A percentile compares a stretch with the other conserved stretches of the same genome.
Conservation (phyloP, 2,329 filamentous ascomycete genomes). For the Sclerotinia borealis region DNA sequence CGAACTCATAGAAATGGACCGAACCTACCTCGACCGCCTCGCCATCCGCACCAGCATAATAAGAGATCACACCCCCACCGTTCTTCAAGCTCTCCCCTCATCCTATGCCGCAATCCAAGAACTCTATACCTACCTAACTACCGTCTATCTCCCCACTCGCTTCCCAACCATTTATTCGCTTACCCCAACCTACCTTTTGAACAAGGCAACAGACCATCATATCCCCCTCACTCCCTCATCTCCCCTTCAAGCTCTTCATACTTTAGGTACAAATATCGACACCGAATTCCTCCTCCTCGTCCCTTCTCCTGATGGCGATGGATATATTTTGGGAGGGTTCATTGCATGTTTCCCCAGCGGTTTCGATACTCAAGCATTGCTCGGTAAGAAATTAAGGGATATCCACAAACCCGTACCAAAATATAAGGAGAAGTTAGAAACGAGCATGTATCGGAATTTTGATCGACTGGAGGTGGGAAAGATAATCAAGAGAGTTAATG, state of each 20-base stretch:
- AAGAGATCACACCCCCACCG: constrained; percentile 36
- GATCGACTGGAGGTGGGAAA: constrained; percentile 45
- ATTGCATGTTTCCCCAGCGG: constrained; percentile 51
- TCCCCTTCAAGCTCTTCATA: constrained; percentile 39
- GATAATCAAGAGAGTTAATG: constrained; percentile 49
- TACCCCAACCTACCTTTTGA: constrained; percentile 34
- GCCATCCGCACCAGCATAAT: constrained; percentile 43
- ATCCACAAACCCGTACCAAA: constrained; percentile 55
- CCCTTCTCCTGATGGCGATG: constrained; percentile 33
- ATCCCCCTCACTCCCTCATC: constrained; percentile 36
- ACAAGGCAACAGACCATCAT: constrained; percentile 39
- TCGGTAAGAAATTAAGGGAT: constrained; percentile 44
- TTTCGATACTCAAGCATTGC: constrained; percentile 50
- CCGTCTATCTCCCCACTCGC: constrained; percentile 49
- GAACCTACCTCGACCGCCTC: constrained; percentile 49
- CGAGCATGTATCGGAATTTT: constrained; percentile 58
- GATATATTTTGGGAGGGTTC: constrained; percentile 51
- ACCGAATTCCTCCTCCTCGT: constrained; percentile 55
- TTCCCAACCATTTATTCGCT: constrained; percentile 48
- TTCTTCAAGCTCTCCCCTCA: constrained; percentile 35
- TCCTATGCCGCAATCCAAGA: constrained; percentile 45
- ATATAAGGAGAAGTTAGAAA: constrained; percentile 50
- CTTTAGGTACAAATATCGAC: constrained; percentile 48
- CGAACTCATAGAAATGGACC: constrained; percentile 53
- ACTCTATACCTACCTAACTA: constrained; percentile 49